Base-by-base conservation (phyloP, 805 yeast species). In the Yarrowia deformans region DNA sequence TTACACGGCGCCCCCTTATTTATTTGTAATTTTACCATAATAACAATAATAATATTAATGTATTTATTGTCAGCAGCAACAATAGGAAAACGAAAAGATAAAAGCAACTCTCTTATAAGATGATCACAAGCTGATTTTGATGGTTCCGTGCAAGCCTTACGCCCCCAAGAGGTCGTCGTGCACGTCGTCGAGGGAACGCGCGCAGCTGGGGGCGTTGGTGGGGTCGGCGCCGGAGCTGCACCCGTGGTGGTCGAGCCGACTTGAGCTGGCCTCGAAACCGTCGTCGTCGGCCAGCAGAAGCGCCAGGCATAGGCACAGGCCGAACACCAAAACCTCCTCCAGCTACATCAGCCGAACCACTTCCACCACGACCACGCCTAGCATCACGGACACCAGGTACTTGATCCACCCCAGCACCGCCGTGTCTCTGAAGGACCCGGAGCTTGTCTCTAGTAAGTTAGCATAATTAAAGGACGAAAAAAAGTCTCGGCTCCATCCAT, bases 361-460 rank as follows among this genome's bases (percentile, higher is more conserved):
- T 39, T 56, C 63, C 63, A 56, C 63, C 48, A 42, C 63, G 39
- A 56, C 48, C 63, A 56, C 63, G 10, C 63, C 63, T 9, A 56
- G 48, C 63, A 56, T 56, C 48, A 56, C 63, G n/a, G 63, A 56
- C 48, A 56, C 63, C 48, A 56, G 63, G 63, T 56, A 56, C 63
- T 56, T 56, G 63, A 42, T 42, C 63, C 63, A 56, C 48, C 63
- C 48, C 48, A 56, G 63, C 39, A 56, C 63, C 16, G 48, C 63
- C 63, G 63, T 56, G 48, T 56, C 63, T 56, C 37, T 40, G 48
- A 7, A 56, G 37, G 63, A 56, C 63, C 63, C 63, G 63, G 63
- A 29, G 63, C 63, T 56, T 56, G 63, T 56, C 63, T 56, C 63
- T 56, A 56, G 48, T 40, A 56, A 56, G 63, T 56, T 56, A 56